Conservation (phyloP, 2,329 filamentous ascomycete species). For the Penicillium frequentans region DNA sequence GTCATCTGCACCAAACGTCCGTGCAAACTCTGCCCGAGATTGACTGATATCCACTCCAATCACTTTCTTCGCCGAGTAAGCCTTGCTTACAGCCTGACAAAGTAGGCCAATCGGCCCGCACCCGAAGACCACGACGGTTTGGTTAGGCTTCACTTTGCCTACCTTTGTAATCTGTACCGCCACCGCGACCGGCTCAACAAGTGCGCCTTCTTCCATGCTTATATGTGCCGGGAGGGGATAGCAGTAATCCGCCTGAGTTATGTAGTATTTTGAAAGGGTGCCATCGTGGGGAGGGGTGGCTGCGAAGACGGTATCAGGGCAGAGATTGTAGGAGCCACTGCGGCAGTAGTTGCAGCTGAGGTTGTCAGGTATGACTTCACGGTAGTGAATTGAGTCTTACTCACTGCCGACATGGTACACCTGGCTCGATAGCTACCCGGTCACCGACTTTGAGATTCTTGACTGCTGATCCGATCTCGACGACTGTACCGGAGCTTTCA, state of each 20-base stretch:
- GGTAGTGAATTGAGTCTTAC: background rate
- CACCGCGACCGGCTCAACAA: constrained; percentile 56
- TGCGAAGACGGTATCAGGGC: constrained; percentile 46
- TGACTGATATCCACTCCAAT: constrained; percentile 50
- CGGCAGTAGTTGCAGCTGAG: constrained; percentile 24
- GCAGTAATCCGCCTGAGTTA: constrained; percentile 48
- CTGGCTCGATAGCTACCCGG: constrained; percentile 27
- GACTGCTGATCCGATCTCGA: constrained; percentile 21
- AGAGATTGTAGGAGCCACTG: constrained; percentile 24
- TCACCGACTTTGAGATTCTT: constrained; percentile 24
- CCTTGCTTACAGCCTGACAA: constrained; percentile 49
- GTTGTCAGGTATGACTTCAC: background rate
- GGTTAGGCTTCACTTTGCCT: constrained; percentile 41
- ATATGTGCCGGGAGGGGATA: constrained; percentile 49
- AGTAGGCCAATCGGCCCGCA: constrained; percentile 53
- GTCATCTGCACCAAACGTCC: constrained; percentile 46
- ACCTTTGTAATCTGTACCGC: constrained; percentile 50
- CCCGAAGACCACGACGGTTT: constrained; percentile 52
- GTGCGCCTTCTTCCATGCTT: constrained; percentile 52
- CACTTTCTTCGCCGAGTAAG: constrained; percentile 47
- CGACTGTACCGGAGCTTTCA: constrained; percentile 25
- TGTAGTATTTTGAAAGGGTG: constrained; percentile 52
- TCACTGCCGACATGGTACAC: constrained; percentile 39
- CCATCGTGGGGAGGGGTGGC: constrained; percentile 53
- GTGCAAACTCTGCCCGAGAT: constrained; percentile 45